A percentile compares a stretch with the other conserved stretches of the same genome.
Evolutionary conservation across 192 early-diverging fungal species (phyloP).

Genomic region (Backusella psychrophila): DNA sequence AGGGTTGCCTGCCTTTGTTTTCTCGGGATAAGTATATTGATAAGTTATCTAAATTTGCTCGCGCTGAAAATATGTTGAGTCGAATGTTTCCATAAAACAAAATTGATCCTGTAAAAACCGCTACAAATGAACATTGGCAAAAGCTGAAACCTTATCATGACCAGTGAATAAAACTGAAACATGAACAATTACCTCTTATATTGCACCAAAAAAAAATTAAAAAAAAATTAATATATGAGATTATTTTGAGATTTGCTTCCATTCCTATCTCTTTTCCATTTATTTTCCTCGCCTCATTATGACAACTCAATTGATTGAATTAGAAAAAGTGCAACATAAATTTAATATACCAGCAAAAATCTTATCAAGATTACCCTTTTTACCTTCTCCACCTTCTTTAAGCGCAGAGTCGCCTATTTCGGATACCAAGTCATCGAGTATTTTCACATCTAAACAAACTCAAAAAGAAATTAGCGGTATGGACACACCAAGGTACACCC

Average conservation of each 20-base stretch:
- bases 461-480: neutral
- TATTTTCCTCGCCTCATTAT: neutral
- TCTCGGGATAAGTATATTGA: neutral
- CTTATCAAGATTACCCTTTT: neutral
- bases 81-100: conserved; percentile 1
- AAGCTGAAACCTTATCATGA: neutral
- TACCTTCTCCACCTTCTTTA: neutral
- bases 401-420: neutral
- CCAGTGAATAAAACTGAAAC: conserved; percentile 1
- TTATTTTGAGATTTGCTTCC: neutral
- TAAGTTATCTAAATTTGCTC: neutral
- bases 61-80: neutral
- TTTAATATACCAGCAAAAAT: neutral
- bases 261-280: neutral
- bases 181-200: neutral
- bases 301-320: neutral
- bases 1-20: neutral
- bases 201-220: neutral
- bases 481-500: neutral
- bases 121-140: neutral
- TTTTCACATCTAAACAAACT: neutral
- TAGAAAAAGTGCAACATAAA: neutral
- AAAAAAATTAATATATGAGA: neutral
- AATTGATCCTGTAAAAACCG: neutral
- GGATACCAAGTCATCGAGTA: neutral